Evolutionary conservation across 2,329 filamentous ascomycete genomes (phyloP).

Genomic region (Fusarium nodosum): DNA sequence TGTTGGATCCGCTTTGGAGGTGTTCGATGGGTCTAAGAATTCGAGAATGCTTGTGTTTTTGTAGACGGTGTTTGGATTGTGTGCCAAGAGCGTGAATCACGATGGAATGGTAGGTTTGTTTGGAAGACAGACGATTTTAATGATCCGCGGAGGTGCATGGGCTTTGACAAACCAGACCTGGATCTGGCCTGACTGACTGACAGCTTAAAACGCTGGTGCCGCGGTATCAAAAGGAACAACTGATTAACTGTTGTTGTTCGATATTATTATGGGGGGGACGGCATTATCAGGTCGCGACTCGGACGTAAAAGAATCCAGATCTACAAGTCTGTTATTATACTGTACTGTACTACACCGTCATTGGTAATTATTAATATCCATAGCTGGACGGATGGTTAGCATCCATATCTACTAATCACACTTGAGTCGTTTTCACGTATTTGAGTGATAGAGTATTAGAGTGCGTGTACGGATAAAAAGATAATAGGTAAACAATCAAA

Average conservation of each 20-base stretch:
- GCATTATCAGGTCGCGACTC: conserved; percentile 19
- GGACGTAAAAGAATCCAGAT: conserved; percentile 17
- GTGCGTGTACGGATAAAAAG: conserved; percentile 28
- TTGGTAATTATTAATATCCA: background rate
- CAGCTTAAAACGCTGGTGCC: conserved; percentile 24
- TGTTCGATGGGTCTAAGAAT: conserved; percentile 36
- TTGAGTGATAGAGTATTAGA: conserved; percentile 14
- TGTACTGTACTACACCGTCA: background rate
- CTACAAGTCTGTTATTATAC: conserved; percentile 15
- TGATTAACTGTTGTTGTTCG: conserved; percentile 14
- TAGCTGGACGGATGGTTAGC: background rate
- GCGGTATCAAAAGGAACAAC: conserved; percentile 23
- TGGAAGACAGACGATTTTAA: conserved; percentile 15
- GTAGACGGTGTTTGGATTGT: conserved; percentile 21
- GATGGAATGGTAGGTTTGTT: conserved; percentile 24
- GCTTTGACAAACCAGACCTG: conserved; percentile 17
- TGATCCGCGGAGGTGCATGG: conserved; percentile 29
- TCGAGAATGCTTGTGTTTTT: conserved; percentile 42
- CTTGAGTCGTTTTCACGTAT: conserved; percentile 16
- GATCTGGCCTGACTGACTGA: conserved; percentile 17
- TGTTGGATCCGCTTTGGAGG: conserved; percentile 39
- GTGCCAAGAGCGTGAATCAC: conserved; percentile 38
- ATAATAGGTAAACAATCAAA: conserved; percentile 3
- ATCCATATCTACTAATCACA: background rate
- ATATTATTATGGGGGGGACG: conserved; percentile 11